Evolutionary conservation across 257 asterid genomes (phyloP).

Genomic region (Cinchona pubescens): DNA sequence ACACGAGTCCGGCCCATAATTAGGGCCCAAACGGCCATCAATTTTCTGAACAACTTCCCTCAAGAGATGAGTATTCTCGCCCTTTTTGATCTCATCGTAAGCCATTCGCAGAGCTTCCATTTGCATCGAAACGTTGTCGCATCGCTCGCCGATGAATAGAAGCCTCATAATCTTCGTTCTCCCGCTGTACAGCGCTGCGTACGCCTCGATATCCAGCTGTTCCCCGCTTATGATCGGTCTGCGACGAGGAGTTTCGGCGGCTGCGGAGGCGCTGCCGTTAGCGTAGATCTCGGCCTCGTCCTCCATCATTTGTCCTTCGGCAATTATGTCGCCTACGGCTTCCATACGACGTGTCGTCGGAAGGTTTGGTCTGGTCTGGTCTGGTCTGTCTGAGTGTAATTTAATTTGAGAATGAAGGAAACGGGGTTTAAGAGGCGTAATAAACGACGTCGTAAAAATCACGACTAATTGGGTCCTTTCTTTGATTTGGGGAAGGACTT

Average conservation of each 20-base stretch:
- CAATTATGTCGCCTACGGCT: constrained; percentile 55
- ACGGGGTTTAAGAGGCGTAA: too few species aligned
- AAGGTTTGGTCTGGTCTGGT: too few species aligned
- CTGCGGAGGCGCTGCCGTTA: constrained; percentile 62
- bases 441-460: constrained; percentile 20
- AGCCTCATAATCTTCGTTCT: constrained; percentile 84
- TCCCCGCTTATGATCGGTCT: constrained; percentile 86
- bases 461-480: too few species aligned
- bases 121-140: constrained; percentile 65
- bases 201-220: constrained; percentile 90
- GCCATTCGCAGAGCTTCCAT: constrained; percentile 91
- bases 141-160: constrained; percentile 62
- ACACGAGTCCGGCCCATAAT: constrained; percentile 52
- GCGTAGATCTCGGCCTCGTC: constrained; percentile 55
- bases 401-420: too few species aligned
- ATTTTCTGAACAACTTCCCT: constrained; percentile 77
- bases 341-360: too few species aligned
- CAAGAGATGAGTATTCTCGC: constrained; percentile 79
- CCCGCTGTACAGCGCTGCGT: constrained; percentile 80
- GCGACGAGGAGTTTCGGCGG: constrained; percentile 45
- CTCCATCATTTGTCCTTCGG: constrained; percentile 43
- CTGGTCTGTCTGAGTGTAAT: too few species aligned
- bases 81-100: constrained; percentile 89
- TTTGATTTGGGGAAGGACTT: too few species aligned
- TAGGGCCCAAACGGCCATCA: constrained; percentile 68